Conservation (phyloP, 2,329 filamentous ascomycete species). For the Colletotrichum zoysiae region DNA sequence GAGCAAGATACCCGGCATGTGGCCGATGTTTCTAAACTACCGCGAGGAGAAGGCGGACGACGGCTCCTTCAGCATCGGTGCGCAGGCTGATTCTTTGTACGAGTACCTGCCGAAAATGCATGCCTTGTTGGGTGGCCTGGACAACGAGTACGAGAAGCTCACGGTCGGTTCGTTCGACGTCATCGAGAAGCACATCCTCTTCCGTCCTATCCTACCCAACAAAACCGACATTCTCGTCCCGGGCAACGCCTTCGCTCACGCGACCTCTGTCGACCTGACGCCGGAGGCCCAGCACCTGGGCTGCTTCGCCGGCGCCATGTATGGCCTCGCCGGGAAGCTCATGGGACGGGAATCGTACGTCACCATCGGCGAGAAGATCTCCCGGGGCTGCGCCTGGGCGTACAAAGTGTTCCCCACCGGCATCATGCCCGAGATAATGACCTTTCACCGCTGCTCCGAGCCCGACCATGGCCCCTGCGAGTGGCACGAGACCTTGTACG, state of each 20-base stretch:
- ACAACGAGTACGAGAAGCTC: constrained; percentile 73
- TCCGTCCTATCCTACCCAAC: constrained; percentile 73
- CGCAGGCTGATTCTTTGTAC: constrained; percentile 63
- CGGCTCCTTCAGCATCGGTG: constrained; percentile 58
- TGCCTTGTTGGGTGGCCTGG: constrained; percentile 73
- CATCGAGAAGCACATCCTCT: constrained; percentile 73
- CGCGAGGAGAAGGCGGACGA: constrained; percentile 61
- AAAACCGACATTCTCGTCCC: constrained; percentile 72
- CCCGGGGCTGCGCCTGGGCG: constrained; percentile 67
- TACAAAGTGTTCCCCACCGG: constrained; percentile 63
- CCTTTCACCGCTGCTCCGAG: constrained; percentile 52
- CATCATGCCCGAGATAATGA: constrained; percentile 66
- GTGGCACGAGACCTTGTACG: constrained; percentile 48
- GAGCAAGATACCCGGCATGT: constrained; percentile 79
- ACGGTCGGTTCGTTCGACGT: constrained; percentile 73
- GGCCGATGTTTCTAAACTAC: constrained; percentile 75
- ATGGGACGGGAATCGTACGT: constrained; percentile 63
- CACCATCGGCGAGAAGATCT: constrained; percentile 60
- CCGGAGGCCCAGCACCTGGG: constrained; percentile 67
- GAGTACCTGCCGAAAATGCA: constrained; percentile 73
- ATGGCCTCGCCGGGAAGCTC: constrained; percentile 71
- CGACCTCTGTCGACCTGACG: constrained; percentile 47
- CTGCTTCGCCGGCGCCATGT: constrained; percentile 76
- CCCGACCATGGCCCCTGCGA: constrained; percentile 51
- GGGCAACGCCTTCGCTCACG: constrained; percentile 54